These are phyloP conservation scores for Suillus tomentosus DNA, from an alignment of 768 basidiomycete genomes.

Conservation along the genomic window DNA sequence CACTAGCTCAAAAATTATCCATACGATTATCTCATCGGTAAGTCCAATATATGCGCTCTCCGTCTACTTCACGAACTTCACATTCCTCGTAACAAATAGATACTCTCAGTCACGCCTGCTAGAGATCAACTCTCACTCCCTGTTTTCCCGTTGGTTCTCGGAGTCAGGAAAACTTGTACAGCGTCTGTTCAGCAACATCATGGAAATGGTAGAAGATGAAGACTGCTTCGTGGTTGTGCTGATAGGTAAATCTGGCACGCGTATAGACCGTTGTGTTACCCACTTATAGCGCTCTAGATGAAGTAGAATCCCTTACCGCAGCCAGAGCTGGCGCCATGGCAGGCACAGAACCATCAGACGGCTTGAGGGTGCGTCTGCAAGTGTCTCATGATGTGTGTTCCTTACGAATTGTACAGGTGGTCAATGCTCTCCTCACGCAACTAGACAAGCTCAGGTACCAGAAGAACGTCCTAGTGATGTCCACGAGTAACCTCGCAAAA, in stretches of 20 bases:
- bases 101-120: slow-evolving; percentile 86
- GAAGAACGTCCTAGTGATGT: slow-evolving; percentile 94
- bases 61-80: slow-evolving; percentile 5
- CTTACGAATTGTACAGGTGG: slow-evolving; percentile 61
- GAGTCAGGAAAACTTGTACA: slow-evolving; percentile 99
- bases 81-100: slow-evolving; percentile 40
- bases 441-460: slow-evolving; percentile 92
- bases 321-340: slow-evolving; percentile 93
- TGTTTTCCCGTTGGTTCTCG: slow-evolving; percentile 99
- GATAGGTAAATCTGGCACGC: slow-evolving; percentile 59
- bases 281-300: slow-evolving; percentile 55
- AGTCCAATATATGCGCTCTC: slow-evolving; percentile 20
- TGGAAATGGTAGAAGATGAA: slow-evolving; percentile 90
- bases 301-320: slow-evolving; percentile 94
- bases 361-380: slow-evolving; percentile 66
- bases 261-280: slow-evolving; percentile 5
- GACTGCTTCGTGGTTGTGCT: slow-evolving; percentile 90
- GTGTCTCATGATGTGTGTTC: not conserved
- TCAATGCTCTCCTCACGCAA: slow-evolving; percentile 96
- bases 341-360: slow-evolving; percentile 95
- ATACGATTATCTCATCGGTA: slow-evolving; percentile 87
- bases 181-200: slow-evolving; percentile 84
- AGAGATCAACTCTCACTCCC: slow-evolving; percentile 97
- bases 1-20: slow-evolving; percentile 92
- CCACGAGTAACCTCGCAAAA: slow-evolving; percentile 92